phyloP scores from a whole-genome alignment of 352 stramenopile genomes.

The Pythium insidiosum region DNA sequence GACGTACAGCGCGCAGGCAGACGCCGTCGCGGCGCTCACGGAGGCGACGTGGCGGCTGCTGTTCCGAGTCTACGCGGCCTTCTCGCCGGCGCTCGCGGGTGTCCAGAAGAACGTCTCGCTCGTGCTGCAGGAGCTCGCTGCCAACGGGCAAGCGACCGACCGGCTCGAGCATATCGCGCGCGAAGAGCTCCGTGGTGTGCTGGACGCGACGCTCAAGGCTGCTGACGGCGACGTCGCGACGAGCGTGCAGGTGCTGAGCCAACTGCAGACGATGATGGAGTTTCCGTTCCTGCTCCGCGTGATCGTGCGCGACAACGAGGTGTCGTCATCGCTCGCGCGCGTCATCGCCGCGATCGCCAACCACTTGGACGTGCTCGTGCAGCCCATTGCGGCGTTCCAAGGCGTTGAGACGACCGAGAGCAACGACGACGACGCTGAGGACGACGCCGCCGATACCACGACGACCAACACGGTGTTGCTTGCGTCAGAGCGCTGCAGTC shows the following conservation, averaged over 20 bases:
- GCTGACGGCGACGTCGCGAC: too few species aligned
- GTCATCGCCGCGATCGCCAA: slow-evolving; percentile 20
- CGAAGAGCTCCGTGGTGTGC: slow-evolving; percentile 28
- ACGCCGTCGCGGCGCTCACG: slow-evolving; percentile 16
- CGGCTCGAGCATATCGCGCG: slow-evolving; percentile 15
- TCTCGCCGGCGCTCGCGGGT: slow-evolving; percentile 11
- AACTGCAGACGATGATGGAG: slow-evolving; percentile 51
- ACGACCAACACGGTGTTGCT: slow-evolving; percentile 66
- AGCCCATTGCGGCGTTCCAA: slow-evolving; percentile 42
- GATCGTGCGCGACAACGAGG: slow-evolving; percentile 19
- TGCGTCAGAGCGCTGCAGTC: slow-evolving; percentile 61
- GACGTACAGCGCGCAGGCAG: not conserved
- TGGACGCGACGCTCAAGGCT: slow-evolving; percentile 22
- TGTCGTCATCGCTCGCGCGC: not conserved
- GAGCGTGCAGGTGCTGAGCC: slow-evolving; percentile 34
- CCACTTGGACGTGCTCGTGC: slow-evolving; percentile 20
- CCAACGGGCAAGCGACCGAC: not conserved
- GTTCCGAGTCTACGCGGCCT: slow-evolving; percentile 51
- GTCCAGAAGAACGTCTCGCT: slow-evolving; percentile 68
- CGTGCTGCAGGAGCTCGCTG: slow-evolving; percentile 12
- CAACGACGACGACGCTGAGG: not conserved
- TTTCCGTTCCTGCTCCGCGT: slow-evolving; percentile 43
- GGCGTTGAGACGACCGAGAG: slow-evolving; percentile 4
- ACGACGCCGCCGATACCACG: slow-evolving; percentile 3
- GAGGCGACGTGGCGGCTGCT: slow-evolving; percentile 37